Conservation (phyloP, 768 basidiomycete genomes). For the Russula sp. region DNA sequence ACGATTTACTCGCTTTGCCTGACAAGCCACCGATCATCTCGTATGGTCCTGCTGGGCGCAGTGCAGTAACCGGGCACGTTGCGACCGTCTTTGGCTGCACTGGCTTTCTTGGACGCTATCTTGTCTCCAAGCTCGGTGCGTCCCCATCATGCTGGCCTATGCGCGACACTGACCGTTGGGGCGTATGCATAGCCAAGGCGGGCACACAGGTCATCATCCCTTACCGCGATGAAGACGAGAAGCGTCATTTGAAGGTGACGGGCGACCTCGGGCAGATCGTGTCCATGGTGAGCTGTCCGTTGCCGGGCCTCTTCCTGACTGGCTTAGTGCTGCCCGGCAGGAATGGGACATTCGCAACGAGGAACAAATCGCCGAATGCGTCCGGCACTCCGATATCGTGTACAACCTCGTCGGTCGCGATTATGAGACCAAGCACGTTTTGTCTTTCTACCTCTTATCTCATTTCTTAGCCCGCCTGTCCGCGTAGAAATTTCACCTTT, state of each 20-base stretch:
- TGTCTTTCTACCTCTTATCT: neutral
- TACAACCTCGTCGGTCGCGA: slow-evolving; percentile 95
- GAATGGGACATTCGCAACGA: slow-evolving; percentile 95
- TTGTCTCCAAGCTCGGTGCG: slow-evolving; percentile 89
- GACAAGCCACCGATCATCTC: slow-evolving; percentile 60
- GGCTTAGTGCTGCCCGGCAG: slow-evolving; percentile 35
- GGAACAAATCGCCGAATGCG: slow-evolving; percentile 86
- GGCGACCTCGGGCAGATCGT: slow-evolving; percentile 97
- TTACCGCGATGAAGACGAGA: slow-evolving; percentile 92
- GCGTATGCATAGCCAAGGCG: slow-evolving; percentile 55
- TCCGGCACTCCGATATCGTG: slow-evolving; percentile 92
- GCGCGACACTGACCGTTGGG: neutral
- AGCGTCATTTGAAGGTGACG: slow-evolving; percentile 83
- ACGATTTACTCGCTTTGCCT: slow-evolving; percentile 63
- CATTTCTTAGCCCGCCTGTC: neutral
- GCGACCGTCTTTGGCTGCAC: slow-evolving; percentile 98
- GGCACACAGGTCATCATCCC: slow-evolving; percentile 94
- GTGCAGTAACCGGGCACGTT: slow-evolving; percentile 82
- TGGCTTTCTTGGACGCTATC: slow-evolving; percentile 90
- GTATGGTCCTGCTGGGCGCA: slow-evolving; percentile 76
- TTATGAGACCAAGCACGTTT: slow-evolving; percentile 85
- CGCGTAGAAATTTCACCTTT: slow-evolving; percentile 80
- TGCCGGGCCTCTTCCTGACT: slow-evolving; percentile 3
- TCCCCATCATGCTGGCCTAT: neutral
- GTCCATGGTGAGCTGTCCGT: slow-evolving; percentile 60